A percentile compares a stretch with the other conserved stretches of the same genome.
phyloP scores from a whole-genome alignment of 1,284 basidiomycete genomes.

The Naganishia albida region DNA sequence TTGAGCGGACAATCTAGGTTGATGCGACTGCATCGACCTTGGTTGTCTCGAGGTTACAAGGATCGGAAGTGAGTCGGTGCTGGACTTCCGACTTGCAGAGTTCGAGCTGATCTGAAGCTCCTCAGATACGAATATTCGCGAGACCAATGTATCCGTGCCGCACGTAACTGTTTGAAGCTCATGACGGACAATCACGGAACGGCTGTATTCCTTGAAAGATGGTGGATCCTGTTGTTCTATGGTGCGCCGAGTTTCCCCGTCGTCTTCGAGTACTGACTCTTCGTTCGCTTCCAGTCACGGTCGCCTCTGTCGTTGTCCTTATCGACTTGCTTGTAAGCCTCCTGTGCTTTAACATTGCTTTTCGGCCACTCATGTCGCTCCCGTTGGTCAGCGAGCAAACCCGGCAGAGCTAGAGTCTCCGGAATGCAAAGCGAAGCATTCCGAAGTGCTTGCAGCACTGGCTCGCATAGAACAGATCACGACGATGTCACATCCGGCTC shows the following conservation, averaged over 20 bases:
- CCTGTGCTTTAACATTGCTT: background rate
- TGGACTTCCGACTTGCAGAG: too few species aligned
- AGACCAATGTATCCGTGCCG: slow-evolving; percentile 54
- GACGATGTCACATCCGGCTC: slow-evolving; percentile 51
- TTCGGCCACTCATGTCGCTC: background rate
- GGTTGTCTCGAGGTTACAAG: slow-evolving; percentile 49
- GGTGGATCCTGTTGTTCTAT: slow-evolving; percentile 54
- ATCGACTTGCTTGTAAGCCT: slow-evolving; percentile 52
- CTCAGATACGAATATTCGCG: slow-evolving; percentile 53
- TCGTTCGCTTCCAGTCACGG: slow-evolving; percentile 41
- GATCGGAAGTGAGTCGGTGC: slow-evolving; percentile 30
- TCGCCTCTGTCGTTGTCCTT: slow-evolving; percentile 52
- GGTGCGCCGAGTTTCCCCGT: slow-evolving; percentile 35
- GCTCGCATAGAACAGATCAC: slow-evolving; percentile 50
- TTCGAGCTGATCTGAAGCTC: background rate
- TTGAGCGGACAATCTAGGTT: slow-evolving; percentile 53
- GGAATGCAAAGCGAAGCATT: slow-evolving; percentile 50
- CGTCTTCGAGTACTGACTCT: background rate
- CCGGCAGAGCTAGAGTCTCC: slow-evolving; percentile 45
- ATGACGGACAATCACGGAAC: slow-evolving; percentile 49
- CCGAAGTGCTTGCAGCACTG: slow-evolving; percentile 49
- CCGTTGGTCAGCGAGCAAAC: slow-evolving; percentile 39
- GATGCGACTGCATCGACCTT: slow-evolving; percentile 52
- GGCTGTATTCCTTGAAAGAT: slow-evolving; percentile 54
- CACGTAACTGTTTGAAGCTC: slow-evolving; percentile 52